phyloP scores from a whole-genome alignment of 805 yeast species.

The Wickerhamiella dianesei region DNA sequence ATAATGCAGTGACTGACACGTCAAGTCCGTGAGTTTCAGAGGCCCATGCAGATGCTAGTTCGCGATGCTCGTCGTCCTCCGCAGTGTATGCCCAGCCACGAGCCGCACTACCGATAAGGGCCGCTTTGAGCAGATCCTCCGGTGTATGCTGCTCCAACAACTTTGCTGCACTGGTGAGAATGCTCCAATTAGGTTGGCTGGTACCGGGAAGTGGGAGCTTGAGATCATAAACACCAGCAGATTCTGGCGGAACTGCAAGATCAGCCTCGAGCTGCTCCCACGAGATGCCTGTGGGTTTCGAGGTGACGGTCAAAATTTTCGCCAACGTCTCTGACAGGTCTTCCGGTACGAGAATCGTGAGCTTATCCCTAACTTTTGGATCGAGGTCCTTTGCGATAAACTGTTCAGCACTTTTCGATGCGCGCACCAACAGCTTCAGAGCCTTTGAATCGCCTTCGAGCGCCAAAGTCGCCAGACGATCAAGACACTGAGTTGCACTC shows the following conservation, averaged over 20 bases:
- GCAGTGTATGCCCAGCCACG: constrained; percentile 1
- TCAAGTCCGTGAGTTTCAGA: not conserved
- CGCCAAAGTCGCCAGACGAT: not conserved
- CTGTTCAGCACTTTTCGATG: not conserved
- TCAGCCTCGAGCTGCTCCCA: not conserved
- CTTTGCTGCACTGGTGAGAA: not conserved
- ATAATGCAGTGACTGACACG: not conserved
- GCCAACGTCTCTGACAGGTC: not conserved
- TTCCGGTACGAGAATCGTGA: not conserved
- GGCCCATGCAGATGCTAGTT: not conserved
- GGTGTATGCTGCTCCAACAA: not conserved
- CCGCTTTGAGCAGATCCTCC: not conserved
- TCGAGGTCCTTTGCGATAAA: not conserved
- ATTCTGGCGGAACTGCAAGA: not conserved
- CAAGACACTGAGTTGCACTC: constrained; percentile 3
- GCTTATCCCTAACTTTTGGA: not conserved
- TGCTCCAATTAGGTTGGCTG: not conserved
- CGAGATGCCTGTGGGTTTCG: not conserved
- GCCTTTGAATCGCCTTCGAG: constrained; percentile 1
- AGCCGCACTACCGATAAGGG: constrained; percentile 2
- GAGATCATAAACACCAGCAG: not conserved
- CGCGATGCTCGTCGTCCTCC: not conserved
- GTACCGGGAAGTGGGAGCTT: not conserved
- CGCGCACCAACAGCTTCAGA: not conserved
- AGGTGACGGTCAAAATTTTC: no score